Evolutionary conservation across 2,329 filamentous ascomycete species (phyloP), one percentile per base, ranked within the genome.

Genomic region (Fusarium metavorans): DNA sequence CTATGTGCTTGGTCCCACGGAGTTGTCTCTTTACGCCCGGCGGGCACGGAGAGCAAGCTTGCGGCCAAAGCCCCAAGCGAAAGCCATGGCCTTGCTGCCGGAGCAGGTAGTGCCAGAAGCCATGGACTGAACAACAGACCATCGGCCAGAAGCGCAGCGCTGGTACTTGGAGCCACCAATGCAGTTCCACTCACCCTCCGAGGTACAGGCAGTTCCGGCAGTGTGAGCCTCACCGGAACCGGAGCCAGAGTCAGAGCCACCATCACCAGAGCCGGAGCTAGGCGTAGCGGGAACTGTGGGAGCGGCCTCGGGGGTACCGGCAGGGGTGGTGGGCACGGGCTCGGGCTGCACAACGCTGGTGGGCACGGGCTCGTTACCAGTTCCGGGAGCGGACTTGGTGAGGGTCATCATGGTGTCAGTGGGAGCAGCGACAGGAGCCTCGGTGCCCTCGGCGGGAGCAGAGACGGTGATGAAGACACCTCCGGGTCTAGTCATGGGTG

Each of bases 151-250:
- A n/a, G 89, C 90, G 75, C 90, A 92, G 66, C 89, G 89, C 82
- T 92, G 90, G 85, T 90, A 92, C 59, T 86, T 84, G 27, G 80
- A 82, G 59, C 89, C 89, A 20, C 82, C 84, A 30, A 90, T 82
- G 78, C 91, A 92, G 81, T 89, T 88, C 88, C 88, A 92, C 18
- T 81, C 75, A 23, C 91, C 91, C 76, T 92, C 89, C 5, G 82
- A 67, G 37, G 78, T 81, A 82, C 91, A 92, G 23, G 85, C 64
- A 16, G 85, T 81, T 35, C 85, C 85, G 8, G 83, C 78, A 25
- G 79, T 74, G 57, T 80, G 78, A 64, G 76, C 77, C 45, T 83
- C 81, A 30, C 74, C 78, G 70, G 68, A 73, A 54, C 72, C 74
- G 25, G 80, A 70, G 11, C 75, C 50, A 43, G 39, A 43, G 39